Conservation (phyloP, 2,329 filamentous ascomycete genomes). For the Eutypella sp. region DNA sequence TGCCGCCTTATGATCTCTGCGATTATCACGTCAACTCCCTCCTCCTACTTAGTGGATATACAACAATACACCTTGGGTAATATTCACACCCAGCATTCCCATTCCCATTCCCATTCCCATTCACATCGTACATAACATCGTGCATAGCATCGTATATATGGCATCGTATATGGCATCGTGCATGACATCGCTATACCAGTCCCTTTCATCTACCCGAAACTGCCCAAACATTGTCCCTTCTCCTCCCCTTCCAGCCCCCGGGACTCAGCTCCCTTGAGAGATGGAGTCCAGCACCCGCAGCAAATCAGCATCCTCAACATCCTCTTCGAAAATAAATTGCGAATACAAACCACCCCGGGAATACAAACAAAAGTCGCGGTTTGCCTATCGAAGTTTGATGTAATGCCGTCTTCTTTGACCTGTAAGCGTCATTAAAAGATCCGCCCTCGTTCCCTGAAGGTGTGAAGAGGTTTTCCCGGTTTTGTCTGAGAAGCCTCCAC, state of each 20-base stretch:
- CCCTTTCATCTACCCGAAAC: neutral
- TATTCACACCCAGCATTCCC: too few relatives aligned
- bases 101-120: too few relatives aligned
- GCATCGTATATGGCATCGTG: neutral
- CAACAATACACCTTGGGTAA: too few relatives aligned
- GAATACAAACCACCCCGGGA: too few relatives aligned
- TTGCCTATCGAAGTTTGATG: neutral
- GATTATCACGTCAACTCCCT: too few relatives aligned
- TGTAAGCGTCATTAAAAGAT: neutral
- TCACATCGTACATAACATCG: too few relatives aligned
- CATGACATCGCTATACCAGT: neutral
- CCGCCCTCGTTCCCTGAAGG: too few relatives aligned
- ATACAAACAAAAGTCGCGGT: too few relatives aligned
- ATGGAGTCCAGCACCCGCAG: constrained; percentile 27
- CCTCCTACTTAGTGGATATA: too few relatives aligned
- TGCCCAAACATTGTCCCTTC: neutral
- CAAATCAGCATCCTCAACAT: constrained; percentile 20
- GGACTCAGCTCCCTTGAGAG: constrained; percentile 12
- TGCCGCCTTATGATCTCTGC: too few relatives aligned
- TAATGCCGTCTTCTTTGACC: neutral
- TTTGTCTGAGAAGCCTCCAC: constrained; percentile 10
- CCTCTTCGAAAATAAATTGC: constrained; percentile 17
- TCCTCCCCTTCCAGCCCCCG: neutral
- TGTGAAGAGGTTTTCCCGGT: neutral
- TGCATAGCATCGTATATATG: too few relatives aligned